Evolutionary conservation across 306 rosid species (phyloP).

Genomic region (Begonia loranthoides): DNA sequence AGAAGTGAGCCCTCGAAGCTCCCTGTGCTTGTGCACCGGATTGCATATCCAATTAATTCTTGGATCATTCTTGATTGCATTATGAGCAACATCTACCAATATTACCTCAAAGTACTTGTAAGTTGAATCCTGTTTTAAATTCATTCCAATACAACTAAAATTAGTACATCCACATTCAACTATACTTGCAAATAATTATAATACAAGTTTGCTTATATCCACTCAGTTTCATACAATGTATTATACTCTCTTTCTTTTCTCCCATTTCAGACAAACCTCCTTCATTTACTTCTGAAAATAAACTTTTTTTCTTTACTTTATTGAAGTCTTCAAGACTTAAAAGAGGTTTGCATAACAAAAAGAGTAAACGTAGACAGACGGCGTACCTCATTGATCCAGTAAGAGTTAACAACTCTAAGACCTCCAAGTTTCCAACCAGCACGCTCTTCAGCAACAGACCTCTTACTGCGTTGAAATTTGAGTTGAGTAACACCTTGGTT

Average conservation of each 20-base stretch:
- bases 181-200: no score
- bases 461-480: no score
- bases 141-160: neutral
- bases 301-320: no score
- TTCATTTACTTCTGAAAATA: no score
- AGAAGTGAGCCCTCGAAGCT: constrained; percentile 77
- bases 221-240: no score
- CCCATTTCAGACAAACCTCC: no score
- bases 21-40: constrained; percentile 82
- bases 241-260: no score
- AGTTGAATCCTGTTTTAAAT: constrained; percentile 50
- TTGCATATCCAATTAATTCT: constrained; percentile 76
- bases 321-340: no score
- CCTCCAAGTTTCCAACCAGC: constrained; percentile 90
- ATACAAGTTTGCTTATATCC: no score
- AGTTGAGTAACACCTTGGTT: no score
- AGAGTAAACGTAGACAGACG: neutral
- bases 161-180: no score
- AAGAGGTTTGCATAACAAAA: neutral
- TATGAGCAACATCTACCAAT: constrained; percentile 62
- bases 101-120: constrained; percentile 72
- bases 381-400: constrained; percentile 83
- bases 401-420: constrained; percentile 78
- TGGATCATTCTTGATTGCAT: constrained; percentile 66
- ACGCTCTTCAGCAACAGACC: constrained; percentile 92